phyloP scores from a whole-genome alignment of 192 early-diverging fungal genomes.

The Lunasporangiospora selenospora region DNA sequence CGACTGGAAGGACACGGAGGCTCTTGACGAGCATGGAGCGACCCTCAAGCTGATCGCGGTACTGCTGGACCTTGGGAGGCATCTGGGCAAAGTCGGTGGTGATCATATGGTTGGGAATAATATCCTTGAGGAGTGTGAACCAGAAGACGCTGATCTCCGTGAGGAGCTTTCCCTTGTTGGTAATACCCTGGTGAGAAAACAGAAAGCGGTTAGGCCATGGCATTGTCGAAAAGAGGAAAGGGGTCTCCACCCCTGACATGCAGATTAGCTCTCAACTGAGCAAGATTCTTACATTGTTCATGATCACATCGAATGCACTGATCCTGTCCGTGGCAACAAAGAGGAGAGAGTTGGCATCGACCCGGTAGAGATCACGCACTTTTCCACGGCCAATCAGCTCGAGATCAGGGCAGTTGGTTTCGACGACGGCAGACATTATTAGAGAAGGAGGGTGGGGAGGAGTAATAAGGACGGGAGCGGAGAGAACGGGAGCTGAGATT shows the following conservation, averaged over 20 bases:
- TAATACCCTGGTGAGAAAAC: slow-evolving; percentile 71
- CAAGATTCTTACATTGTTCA: slow-evolving; percentile 83
- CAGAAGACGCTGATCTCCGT: slow-evolving; percentile 96
- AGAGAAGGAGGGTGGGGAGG: neutral
- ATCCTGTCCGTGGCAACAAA: slow-evolving; percentile 99
- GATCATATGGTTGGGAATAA: slow-evolving; percentile 97
- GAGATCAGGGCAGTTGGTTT: slow-evolving; percentile 89
- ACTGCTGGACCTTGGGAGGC: slow-evolving; percentile 87
- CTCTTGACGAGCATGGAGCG: slow-evolving; percentile 93
- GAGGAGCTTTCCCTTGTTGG: slow-evolving; percentile 97
- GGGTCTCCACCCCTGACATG: neutral
- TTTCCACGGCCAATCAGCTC: slow-evolving; percentile 94
- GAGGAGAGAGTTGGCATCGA: slow-evolving; percentile 85
- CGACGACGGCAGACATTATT: slow-evolving; percentile 55
- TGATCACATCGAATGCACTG: slow-evolving; percentile 98
- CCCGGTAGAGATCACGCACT: slow-evolving; percentile 96
- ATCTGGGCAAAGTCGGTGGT: slow-evolving; percentile 93
- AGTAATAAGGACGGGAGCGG: no score
- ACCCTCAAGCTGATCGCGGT: slow-evolving; percentile 86
- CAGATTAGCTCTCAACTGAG: neutral
- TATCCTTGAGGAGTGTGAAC: slow-evolving; percentile 88
- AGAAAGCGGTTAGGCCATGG: neutral
- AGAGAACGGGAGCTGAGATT: neutral
- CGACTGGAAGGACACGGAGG: slow-evolving; percentile 91
- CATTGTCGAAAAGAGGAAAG: neutral